phyloP scores from a whole-genome alignment of 129 eudicot genomes.

The Chrysanthemum seticuspe region DNA sequence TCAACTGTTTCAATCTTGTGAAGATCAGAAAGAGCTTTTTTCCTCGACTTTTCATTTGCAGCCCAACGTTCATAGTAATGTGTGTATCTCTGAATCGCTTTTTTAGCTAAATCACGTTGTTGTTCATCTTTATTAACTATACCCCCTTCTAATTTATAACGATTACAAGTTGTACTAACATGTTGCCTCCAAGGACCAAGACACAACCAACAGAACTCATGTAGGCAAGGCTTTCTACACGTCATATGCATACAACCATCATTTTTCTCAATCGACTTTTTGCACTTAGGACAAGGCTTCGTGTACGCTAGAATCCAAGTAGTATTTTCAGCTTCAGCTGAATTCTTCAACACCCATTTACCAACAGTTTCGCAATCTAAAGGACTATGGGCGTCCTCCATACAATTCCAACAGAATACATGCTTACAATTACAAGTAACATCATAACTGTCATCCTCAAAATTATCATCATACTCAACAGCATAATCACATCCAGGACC shows the following conservation, averaged over 20 bases:
- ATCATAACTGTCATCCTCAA: slow-evolving; percentile 39
- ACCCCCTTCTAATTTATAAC: slow-evolving; percentile 15
- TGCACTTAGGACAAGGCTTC: slow-evolving; percentile 62
- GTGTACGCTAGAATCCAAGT: slow-evolving; percentile 54
- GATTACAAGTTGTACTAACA: slow-evolving; percentile 14
- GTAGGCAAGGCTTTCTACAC: slow-evolving; percentile 41
- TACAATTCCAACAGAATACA: slow-evolving; percentile 58
- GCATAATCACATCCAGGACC: slow-evolving; percentile 47
- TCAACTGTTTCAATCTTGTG: slow-evolving; percentile 16
- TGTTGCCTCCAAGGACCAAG: slow-evolving; percentile 29
- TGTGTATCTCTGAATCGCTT: slow-evolving; percentile 35
- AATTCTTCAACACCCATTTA: slow-evolving; percentile 45
- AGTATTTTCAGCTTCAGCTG: slow-evolving; percentile 38
- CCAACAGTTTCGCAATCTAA: slow-evolving; percentile 49
- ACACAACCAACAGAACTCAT: slow-evolving; percentile 57
- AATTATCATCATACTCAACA: slow-evolving; percentile 28
- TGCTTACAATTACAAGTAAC: slow-evolving; percentile 44
- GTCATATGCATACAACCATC: slow-evolving; percentile 65
- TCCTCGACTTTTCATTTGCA: slow-evolving; percentile 42
- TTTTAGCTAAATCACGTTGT: slow-evolving; percentile 41
- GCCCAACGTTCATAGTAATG: slow-evolving; percentile 60
- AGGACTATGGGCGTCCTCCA: slow-evolving; percentile 61
- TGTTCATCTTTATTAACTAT: slow-evolving; percentile 18
- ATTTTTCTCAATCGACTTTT: slow-evolving; percentile 52
- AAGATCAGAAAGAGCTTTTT: slow-evolving; percentile 35